These are phyloP conservation scores for Calonectria honghensis DNA, from an alignment of 2,329 filamentous ascomycete species.

Conservation along the genomic window DNA sequence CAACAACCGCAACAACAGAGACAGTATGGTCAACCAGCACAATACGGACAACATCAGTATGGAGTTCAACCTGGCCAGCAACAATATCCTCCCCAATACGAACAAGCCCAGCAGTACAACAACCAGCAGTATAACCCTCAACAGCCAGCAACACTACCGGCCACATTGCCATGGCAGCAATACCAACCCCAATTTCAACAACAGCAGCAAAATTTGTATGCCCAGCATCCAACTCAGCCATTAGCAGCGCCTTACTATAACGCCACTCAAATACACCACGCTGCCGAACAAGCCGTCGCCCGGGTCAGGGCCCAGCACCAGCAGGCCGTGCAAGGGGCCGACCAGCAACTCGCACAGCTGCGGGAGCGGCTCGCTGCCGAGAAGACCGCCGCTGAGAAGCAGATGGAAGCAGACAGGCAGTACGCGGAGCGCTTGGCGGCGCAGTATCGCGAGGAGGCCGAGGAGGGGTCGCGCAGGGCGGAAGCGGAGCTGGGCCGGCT, in stretches of 20 bases:
- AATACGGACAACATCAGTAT: slow-evolving; percentile 29
- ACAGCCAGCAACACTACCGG: background rate
- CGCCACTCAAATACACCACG: background rate
- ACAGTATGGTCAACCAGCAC: slow-evolving; percentile 19
- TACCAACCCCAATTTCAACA: slow-evolving; percentile 2
- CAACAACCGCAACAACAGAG: slow-evolving; percentile 33
- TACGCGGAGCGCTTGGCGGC: slow-evolving; percentile 50
- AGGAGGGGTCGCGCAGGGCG: slow-evolving; percentile 37
- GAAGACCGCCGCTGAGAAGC: slow-evolving; percentile 28
- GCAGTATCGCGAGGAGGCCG: slow-evolving; percentile 44
- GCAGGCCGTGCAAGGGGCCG: slow-evolving; percentile 2
- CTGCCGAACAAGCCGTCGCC: slow-evolving; percentile 22
- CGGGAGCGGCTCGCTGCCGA: slow-evolving; percentile 22
- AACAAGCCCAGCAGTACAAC: slow-evolving; percentile 14
- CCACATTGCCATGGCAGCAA: slow-evolving; percentile 9
- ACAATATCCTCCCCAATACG: slow-evolving; percentile 7
- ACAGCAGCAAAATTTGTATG: slow-evolving; percentile 14
- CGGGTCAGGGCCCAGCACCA: slow-evolving; percentile 28
- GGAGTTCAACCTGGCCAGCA: slow-evolving; percentile 13
- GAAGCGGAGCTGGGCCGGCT: slow-evolving; percentile 21
- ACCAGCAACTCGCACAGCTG: slow-evolving; percentile 20
- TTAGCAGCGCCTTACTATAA: background rate
- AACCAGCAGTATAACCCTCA: slow-evolving; percentile 21
- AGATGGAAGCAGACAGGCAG: slow-evolving; percentile 45
- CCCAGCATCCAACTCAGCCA: slow-evolving; percentile 6